Percentiles rank a stretch among this genome's conserved stretches.
phyloP scores from a whole-genome alignment of 495 filamentous ascomycete genomes.

The Hapsidospora chrysogenum region DNA sequence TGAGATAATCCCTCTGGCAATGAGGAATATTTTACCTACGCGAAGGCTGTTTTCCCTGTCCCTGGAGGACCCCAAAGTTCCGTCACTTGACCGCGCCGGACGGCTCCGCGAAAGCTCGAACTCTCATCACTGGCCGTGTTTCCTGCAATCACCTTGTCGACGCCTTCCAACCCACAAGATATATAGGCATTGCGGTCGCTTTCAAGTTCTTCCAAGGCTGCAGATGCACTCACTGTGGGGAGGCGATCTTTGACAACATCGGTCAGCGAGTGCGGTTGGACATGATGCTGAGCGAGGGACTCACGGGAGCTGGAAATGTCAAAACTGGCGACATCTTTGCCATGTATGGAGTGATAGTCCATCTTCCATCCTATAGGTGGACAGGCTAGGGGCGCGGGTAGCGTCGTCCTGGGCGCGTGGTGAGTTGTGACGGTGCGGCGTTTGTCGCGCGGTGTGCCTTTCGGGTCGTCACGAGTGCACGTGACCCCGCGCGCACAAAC shows the following conservation, averaged over 20 bases:
- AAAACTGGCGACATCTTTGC: conserved; percentile 28
- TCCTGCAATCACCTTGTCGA: conserved; percentile 37
- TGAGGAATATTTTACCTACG: conserved; percentile 28
- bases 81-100: conserved; percentile 62
- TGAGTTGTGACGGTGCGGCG: too few relatives aligned
- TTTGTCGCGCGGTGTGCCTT: too few relatives aligned
- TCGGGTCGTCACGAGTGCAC: too few relatives aligned
- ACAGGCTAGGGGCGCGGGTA: too few relatives aligned
- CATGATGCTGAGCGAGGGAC: not conserved
- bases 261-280: conserved; percentile 4
- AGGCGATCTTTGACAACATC: conserved; percentile 42
- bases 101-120: conserved; percentile 25
- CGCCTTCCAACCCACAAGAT: conserved; percentile 43
- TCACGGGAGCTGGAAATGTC: conserved; percentile 23
- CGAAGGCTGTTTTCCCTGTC: conserved; percentile 70
- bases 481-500: too few relatives aligned
- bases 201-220: conserved; percentile 54
- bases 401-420: too few relatives aligned
- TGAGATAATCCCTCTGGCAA: not conserved
- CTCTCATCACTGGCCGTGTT: conserved; percentile 8
- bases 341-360: conserved; percentile 27
- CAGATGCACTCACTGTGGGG: conserved; percentile 74
- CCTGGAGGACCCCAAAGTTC: conserved; percentile 86
- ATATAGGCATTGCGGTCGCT: conserved; percentile 33
- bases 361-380: too few relatives aligned